Conservation (phyloP, 1,284 basidiomycete genomes). For the Trichosporon faecale region DNA sequence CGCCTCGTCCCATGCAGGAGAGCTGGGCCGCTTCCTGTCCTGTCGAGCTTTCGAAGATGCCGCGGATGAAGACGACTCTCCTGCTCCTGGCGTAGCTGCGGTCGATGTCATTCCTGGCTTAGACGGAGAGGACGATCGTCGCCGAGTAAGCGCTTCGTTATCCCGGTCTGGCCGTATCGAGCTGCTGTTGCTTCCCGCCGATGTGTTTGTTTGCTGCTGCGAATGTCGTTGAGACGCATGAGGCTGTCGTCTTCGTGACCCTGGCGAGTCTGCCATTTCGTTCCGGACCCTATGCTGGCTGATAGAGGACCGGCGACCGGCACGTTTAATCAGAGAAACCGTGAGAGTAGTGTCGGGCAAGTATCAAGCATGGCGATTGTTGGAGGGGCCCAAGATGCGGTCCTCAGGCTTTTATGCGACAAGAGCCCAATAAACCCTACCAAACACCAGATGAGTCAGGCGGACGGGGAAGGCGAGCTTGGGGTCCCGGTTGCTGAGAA, state of each 20-base stretch:
- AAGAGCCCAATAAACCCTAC: neutral
- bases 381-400: neutral
- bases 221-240: neutral
- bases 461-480: neutral
- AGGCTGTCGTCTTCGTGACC: neutral
- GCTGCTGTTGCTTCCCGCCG: neutral
- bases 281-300: neutral
- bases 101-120: neutral
- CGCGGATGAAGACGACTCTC: neutral
- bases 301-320: neutral
- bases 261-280: neutral
- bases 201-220: neutral
- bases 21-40: neutral
- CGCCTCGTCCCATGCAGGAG: neutral
- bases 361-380: neutral
- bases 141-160: slow-evolving; percentile 17
- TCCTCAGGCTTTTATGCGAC: neutral
- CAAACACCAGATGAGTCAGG: neutral
- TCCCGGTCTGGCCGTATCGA: neutral
- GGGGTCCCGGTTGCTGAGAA: neutral
- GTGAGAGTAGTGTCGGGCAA: neutral
- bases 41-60: neutral
- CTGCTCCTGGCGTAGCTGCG: neutral
- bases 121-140: neutral
- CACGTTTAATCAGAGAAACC: neutral